Base-by-base conservation (phyloP, 495 filamentous ascomycete genomes). In the Aspergillus coremiiformis region DNA sequence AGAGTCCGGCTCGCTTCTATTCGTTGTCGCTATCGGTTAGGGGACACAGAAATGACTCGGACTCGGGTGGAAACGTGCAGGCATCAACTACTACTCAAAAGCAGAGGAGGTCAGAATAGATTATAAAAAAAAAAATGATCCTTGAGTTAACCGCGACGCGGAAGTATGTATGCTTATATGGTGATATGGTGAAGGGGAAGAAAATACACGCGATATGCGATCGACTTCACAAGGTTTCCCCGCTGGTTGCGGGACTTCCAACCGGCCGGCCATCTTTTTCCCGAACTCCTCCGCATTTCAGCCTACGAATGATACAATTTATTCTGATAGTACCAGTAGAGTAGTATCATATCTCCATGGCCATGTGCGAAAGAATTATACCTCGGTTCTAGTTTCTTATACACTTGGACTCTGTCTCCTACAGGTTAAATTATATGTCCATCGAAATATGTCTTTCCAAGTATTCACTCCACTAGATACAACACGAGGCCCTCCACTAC, bases 241-340 rank as follows among this genome's bases (percentile, higher is more conserved):
- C 61, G 57, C 60, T 54, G 52, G 29, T 21, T 21, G 51, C 56
- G 56, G 60, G 56, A 59, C 56, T 53, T 56, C n/a, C 26, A 26
- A 47, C 33, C 41, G 47, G 50, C 23, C 33, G 44, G 46, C 24
- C 35, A 44, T 44, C 35, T 51, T 48, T 58, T 56, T 60, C 49
- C 69, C 69, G 69, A 61, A 46, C 67, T 63, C 55, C 67, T 71
- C 69, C 67, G 67, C 62, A 65, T 66, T 23, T 32, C 19, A n/a
- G 30, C n/a, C n/a, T n/a, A n/a, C n/a, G n/a, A n/a, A n/a, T n/a
- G n/a, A n/a, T n/a, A n/a, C n/a, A n/a, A n/a, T n/a, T n/a, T n/a
- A n/a, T n/a, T n/a, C n/a, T n/a, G n/a, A n/a, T n/a, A n/a, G n/a
- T n/a, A n/a, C n/a, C n/a, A n/a, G n/a, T n/a, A n/a, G n/a, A n/a